phyloP scores from a whole-genome alignment of 1,284 basidiomycete genomes.

The Puccinia triticina region DNA sequence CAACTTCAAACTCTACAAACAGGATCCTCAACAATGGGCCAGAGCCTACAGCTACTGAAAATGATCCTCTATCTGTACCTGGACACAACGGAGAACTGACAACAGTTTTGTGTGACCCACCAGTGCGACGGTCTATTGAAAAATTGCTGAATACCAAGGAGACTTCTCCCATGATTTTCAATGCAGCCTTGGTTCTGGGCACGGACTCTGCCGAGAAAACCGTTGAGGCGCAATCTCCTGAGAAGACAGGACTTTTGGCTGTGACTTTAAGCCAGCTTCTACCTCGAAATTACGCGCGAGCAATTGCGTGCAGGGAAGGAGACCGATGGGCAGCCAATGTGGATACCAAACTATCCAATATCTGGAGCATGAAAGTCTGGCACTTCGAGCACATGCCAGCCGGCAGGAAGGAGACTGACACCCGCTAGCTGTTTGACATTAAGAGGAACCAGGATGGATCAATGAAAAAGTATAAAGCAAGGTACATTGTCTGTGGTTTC shows the following conservation, averaged over 20 bases:
- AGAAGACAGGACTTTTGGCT: neutral
- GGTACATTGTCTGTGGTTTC: slow-evolving; percentile 12
- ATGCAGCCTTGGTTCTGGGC: neutral
- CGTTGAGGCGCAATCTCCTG: neutral
- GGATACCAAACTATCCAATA: neutral
- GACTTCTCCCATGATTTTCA: neutral
- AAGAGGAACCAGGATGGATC: slow-evolving; percentile 9
- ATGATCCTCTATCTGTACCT: neutral
- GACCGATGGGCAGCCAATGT: neutral
- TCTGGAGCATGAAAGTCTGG: neutral
- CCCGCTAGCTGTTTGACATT: neutral
- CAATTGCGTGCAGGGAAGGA: neutral
- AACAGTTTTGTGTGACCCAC: neutral
- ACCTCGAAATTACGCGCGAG: neutral
- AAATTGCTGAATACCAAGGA: slow-evolving; percentile 1
- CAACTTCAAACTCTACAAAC: neutral
- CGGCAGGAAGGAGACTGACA: neutral
- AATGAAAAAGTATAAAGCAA: slow-evolving; percentile 18
- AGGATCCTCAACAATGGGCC: neutral
- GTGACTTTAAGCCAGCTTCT: neutral
- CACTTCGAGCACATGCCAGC: slow-evolving; percentile 11
- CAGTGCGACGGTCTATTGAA: neutral
- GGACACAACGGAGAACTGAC: neutral
- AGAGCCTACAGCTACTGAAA: neutral
- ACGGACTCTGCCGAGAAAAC: neutral